Evolutionary conservation across 768 basidiomycete species (phyloP).

Genomic region (Phylloporus sp.): DNA sequence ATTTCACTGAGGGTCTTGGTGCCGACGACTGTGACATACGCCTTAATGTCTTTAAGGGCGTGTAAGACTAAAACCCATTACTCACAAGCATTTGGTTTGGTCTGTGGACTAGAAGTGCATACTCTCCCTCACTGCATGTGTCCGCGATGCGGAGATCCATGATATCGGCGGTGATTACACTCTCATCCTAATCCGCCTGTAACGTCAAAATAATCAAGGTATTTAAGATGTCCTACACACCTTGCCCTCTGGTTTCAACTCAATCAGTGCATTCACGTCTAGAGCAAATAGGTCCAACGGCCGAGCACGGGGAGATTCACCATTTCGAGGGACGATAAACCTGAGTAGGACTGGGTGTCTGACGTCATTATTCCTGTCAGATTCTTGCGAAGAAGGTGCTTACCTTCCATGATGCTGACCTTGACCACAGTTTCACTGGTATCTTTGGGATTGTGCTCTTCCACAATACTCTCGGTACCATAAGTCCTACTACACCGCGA

Average conservation of each 20-base stretch:
- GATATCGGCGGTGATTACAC: conserved; percentile 55
- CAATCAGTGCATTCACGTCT: conserved; percentile 58
- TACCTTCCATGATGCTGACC: conserved; percentile 43
- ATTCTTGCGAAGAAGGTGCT: neutral
- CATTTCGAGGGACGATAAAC: conserved; percentile 46
- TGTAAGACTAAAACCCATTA: conserved; percentile 4
- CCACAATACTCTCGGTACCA: conserved; percentile 36
- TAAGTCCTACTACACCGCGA: conserved; percentile 35
- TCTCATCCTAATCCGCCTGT: conserved; percentile 53
- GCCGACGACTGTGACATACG: conserved; percentile 35
- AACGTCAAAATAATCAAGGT: conserved; percentile 2
- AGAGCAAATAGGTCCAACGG: conserved; percentile 58
- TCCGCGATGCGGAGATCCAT: conserved; percentile 60
- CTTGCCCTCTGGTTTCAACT: conserved; percentile 67
- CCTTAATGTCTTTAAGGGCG: conserved; percentile 7
- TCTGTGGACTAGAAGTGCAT: conserved; percentile 49
- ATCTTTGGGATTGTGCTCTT: conserved; percentile 17
- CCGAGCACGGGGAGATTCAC: conserved; percentile 25
- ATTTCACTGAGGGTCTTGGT: conserved; percentile 50
- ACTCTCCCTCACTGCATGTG: conserved; percentile 31
- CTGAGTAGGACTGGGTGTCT: conserved; percentile 34
- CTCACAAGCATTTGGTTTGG: conserved; percentile 55
- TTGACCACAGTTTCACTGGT: conserved; percentile 47
- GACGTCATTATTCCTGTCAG: neutral
- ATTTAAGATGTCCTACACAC: conserved; percentile 34